These are phyloP conservation scores for Microsporum ferrugineum DNA, from an alignment of 2,329 filamentous ascomycete species.

Conservation along the genomic window DNA sequence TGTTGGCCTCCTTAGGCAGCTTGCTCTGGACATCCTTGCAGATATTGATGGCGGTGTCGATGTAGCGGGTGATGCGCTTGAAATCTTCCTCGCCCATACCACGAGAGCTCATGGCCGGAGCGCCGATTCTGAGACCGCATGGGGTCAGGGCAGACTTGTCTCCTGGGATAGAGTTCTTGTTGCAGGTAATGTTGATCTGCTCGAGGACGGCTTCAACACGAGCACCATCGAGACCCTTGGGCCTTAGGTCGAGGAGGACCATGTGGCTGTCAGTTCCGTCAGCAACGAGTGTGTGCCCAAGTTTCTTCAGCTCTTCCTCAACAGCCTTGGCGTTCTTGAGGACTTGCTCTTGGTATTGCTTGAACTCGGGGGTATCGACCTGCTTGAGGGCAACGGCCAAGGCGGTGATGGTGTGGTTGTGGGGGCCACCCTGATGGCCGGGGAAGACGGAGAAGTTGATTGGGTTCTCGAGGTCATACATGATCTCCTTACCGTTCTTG, in stretches of 20 bases:
- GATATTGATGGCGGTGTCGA: constrained; percentile 78
- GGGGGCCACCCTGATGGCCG: constrained; percentile 91
- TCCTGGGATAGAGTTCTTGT: constrained; percentile 97
- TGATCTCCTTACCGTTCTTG: constrained; percentile 73
- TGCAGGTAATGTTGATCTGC: constrained; percentile 97
- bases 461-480: constrained; percentile 82
- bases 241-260: constrained; percentile 82
- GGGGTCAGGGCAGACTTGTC: constrained; percentile 96
- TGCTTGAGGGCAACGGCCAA: constrained; percentile 91
- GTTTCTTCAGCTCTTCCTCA: constrained; percentile 56
- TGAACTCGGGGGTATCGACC: constrained; percentile 79
- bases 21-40: constrained; percentile 74
- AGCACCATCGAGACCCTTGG: constrained; percentile 74
- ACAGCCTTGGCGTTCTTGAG: constrained; percentile 85
- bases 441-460: constrained; percentile 98
- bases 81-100: constrained; percentile 91
- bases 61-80: constrained; percentile 77
- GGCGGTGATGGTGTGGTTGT: constrained; percentile 98
- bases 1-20: constrained; percentile 94
- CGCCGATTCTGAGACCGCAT: constrained; percentile 88
- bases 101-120: constrained; percentile 92
- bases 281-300: constrained; percentile 76
- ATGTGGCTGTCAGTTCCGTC: constrained; percentile 97
- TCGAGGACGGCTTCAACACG: constrained; percentile 93
- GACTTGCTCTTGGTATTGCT: constrained; percentile 81